Evolutionary conservation across 495 filamentous ascomycete species (phyloP).

Genomic region (Aspergillus saccharolyticus): DNA sequence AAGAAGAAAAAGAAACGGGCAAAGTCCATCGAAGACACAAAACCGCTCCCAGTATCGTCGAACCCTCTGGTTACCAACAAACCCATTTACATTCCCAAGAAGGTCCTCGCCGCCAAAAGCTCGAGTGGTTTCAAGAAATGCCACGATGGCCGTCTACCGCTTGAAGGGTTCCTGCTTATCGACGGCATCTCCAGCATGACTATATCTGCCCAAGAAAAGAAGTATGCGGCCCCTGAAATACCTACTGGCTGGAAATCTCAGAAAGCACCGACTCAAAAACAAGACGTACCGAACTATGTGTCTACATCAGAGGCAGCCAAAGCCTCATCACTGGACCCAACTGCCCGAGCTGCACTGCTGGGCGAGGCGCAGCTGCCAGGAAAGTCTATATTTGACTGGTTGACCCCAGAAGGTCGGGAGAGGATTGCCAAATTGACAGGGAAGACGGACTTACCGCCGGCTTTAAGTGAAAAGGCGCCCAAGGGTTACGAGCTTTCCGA

Average conservation of each 20-base stretch:
- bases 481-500: conserved; percentile 55
- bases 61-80: conserved; percentile 65
- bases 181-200: conserved; percentile 49
- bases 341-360: conserved; percentile 71
- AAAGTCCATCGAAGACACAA: conserved; percentile 35
- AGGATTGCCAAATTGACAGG: conserved; percentile 72
- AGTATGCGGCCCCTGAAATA: conserved; percentile 69
- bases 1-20: conserved; percentile 74
- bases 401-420: conserved; percentile 75
- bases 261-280: conserved; percentile 41
- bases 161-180: conserved; percentile 81
- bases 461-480: conserved; percentile 64
- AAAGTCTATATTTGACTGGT: conserved; percentile 94
- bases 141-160: conserved; percentile 79
- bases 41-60: conserved; percentile 35
- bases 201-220: conserved; percentile 50
- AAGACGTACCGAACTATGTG: conserved; percentile 44
- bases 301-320: conserved; percentile 72
- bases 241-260: conserved; percentile 73
- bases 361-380: conserved; percentile 79
- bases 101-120: conserved; percentile 51
- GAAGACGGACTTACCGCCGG: conserved; percentile 70
- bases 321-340: conserved; percentile 71
- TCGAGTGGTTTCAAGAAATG: conserved; percentile 66
- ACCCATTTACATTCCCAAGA: conserved; percentile 77